Conservation (phyloP, 2,329 filamentous ascomycete genomes). For the Coniochaeta hoffmannii region DNA sequence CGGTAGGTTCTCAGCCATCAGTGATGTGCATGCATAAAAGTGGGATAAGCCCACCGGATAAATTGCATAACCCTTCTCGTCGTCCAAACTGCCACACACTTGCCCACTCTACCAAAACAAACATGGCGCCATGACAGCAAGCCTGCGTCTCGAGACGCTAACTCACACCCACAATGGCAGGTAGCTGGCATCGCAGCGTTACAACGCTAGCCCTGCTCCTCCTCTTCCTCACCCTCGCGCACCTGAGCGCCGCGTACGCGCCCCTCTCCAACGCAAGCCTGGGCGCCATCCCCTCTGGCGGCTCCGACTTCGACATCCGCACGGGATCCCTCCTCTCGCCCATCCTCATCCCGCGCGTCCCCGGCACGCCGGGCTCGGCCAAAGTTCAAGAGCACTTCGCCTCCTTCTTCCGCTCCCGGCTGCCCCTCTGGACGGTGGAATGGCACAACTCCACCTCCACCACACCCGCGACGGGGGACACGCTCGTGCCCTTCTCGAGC, state of each 20-base stretch:
- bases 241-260: slow-evolving; percentile 27
- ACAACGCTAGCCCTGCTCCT: background rate
- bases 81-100: background rate
- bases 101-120: background rate
- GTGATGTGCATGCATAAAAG: background rate
- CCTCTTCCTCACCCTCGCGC: background rate
- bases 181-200: background rate
- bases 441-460: slow-evolving; percentile 87
- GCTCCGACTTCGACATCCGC: slow-evolving; percentile 70
- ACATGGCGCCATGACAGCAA: background rate
- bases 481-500: slow-evolving; percentile 75
- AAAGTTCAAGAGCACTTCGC: slow-evolving; percentile 75
- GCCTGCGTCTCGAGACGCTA: background rate
- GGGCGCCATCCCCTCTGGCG: slow-evolving; percentile 60
- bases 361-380: slow-evolving; percentile 70
- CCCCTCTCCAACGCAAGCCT: slow-evolving; percentile 69
- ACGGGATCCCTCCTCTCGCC: slow-evolving; percentile 67
- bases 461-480: slow-evolving; percentile 67
- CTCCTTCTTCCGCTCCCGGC: slow-evolving; percentile 65
- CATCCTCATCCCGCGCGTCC: slow-evolving; percentile 80
- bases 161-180: background rate
- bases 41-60: background rate
- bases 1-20: background rate
- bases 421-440: slow-evolving; percentile 72
- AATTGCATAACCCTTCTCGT: background rate